These are phyloP conservation scores for Chaetomiaceae sp. DNA, from an alignment of 2,329 filamentous ascomycete genomes.

Conservation along the genomic window DNA sequence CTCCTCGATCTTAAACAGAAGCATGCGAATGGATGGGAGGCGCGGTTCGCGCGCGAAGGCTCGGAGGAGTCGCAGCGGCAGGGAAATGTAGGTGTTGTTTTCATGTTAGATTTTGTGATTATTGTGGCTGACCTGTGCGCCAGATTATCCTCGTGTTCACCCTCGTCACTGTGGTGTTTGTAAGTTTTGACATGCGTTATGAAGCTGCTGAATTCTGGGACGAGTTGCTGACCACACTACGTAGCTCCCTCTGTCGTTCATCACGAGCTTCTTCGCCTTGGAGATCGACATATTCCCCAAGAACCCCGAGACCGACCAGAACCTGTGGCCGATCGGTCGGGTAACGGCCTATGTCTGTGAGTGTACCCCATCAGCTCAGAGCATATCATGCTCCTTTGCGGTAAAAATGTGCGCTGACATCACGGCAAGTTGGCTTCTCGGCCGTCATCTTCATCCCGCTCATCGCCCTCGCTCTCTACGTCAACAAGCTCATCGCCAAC, in stretches of 20 bases:
- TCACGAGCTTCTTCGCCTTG: conserved; percentile 18
- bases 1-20: conserved; percentile 11
- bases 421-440: conserved; percentile 9
- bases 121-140: neutral
- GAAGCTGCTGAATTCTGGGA: neutral
- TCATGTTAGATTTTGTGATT: neutral
- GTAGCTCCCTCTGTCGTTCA: conserved; percentile 20
- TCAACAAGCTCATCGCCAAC: conserved; percentile 13
- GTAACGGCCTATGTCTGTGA: conserved; percentile 11
- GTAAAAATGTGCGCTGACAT: neutral
- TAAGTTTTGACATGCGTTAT: too few species aligned
- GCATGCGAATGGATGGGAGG: conserved; percentile 15
- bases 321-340: conserved; percentile 8
- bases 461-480: conserved; percentile 14
- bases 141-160: conserved; percentile 22
- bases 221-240: neutral
- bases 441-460: conserved; percentile 11
- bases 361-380: neutral
- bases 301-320: conserved; percentile 9
- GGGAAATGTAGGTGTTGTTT: conserved; percentile 5
- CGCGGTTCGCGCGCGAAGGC: conserved; percentile 10
- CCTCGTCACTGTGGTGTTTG: conserved; percentile 20
- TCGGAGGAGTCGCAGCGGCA: conserved; percentile 12
- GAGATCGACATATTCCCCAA: conserved; percentile 14
- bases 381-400: neutral